Percentiles rank a stretch among this genome's conserved stretches.
phyloP scores from a whole-genome alignment of 768 basidiomycete species.

The Wakefieldia striispora region DNA sequence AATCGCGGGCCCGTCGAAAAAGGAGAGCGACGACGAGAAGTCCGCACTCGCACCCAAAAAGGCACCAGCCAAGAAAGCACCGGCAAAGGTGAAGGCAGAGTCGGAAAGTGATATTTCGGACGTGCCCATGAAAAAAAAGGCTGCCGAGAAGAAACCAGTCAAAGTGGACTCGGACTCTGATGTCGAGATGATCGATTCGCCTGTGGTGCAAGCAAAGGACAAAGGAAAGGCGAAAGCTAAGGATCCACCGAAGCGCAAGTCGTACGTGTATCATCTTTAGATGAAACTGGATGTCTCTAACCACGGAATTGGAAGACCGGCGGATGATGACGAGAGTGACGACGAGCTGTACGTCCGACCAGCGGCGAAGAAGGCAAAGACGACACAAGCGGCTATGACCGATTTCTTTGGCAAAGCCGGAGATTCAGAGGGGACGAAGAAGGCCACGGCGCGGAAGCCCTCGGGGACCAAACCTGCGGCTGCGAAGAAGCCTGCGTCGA shows the following conservation, averaged over 20 bases:
- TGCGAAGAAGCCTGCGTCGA: constrained; percentile 47
- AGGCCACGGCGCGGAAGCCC: constrained; percentile 44
- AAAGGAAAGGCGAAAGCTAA: constrained; percentile 45
- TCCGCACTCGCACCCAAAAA: constrained; percentile 29
- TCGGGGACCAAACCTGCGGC: constrained; percentile 60
- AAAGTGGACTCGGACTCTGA: constrained; percentile 41
- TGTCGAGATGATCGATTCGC: constrained; percentile 27
- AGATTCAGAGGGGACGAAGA: constrained; percentile 38
- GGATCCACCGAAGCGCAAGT: constrained; percentile 60
- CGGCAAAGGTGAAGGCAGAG: constrained; percentile 38
- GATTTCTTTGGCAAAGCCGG: constrained; percentile 59
- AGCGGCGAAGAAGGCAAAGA: constrained; percentile 51
- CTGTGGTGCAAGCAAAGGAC: constrained; percentile 31
- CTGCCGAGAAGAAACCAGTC: constrained; percentile 18
- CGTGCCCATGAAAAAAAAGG: constrained; percentile 21
- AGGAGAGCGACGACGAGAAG: constrained; percentile 43
- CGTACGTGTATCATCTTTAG: constrained; percentile 37
- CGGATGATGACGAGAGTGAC: constrained; percentile 37
- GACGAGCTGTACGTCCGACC: constrained; percentile 46
- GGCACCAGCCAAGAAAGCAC: constrained; percentile 31
- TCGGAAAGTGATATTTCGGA: constrained; percentile 36
- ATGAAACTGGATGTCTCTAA: constrained; percentile 11
- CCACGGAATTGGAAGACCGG: constrained; percentile 26
- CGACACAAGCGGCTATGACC: constrained; percentile 42
- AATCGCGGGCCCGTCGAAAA: constrained; percentile 41